phyloP scores from a whole-genome alignment of 2,329 filamentous ascomycete species.

The Cadophora sp. region DNA sequence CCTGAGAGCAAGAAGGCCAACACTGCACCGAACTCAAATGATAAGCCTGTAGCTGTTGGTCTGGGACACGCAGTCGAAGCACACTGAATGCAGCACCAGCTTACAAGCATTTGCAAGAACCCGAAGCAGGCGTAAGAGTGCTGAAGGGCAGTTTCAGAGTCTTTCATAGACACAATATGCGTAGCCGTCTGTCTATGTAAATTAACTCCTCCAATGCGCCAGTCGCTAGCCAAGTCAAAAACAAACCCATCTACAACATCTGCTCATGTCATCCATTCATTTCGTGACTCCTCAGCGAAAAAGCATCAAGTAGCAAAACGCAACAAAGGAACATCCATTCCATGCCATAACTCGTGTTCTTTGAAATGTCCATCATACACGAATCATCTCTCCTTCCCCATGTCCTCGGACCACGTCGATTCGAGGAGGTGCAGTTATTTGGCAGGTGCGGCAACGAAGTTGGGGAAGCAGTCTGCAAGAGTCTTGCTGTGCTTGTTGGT shows the following conservation, averaged over 20 bases:
- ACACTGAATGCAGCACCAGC: constrained; percentile 42
- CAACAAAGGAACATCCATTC: not conserved
- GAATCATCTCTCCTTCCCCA: not conserved
- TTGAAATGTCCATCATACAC: not conserved
- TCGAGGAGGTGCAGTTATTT: constrained; percentile 2
- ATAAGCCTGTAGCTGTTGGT: constrained; percentile 34
- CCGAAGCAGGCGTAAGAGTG: not conserved
- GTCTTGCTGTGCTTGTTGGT: constrained; percentile 79
- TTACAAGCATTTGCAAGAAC: not conserved
- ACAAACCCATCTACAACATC: constrained; percentile 19
- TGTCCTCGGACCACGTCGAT: not conserved
- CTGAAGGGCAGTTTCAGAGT: not conserved
- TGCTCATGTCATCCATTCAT: constrained; percentile 9
- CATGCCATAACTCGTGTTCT: constrained; percentile 3
- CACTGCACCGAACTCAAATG: constrained; percentile 23
- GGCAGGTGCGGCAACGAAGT: constrained; percentile 43
- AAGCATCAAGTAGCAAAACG: constrained; percentile 6
- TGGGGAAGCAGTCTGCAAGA: constrained; percentile 74
- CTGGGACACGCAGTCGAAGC: constrained; percentile 47
- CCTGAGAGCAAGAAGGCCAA: constrained; percentile 35
- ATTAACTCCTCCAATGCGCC: constrained; percentile 36
- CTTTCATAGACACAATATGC: constrained; percentile 31
- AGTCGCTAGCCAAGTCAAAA: constrained; percentile 30
- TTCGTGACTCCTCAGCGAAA: constrained; percentile 10
- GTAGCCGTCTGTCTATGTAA: constrained; percentile 18